These are phyloP conservation scores for Bruguiera sexangula DNA, from an alignment of 345 rosid genomes.

Conservation along the genomic window DNA sequence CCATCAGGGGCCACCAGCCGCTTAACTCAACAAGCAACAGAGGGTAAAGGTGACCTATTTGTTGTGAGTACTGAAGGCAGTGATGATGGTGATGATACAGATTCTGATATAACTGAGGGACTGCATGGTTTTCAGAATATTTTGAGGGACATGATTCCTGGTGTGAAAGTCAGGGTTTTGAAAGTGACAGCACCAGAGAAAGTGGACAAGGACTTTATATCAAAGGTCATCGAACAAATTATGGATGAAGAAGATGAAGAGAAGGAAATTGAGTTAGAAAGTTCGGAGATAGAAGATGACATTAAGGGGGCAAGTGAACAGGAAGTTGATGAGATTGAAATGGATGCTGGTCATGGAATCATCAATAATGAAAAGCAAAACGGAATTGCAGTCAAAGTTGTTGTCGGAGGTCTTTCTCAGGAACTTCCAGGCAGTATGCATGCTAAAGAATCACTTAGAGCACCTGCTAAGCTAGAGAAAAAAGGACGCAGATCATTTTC, in stretches of 20 bases:
- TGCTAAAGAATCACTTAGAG: conserved; percentile 52
- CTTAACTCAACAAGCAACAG: conserved; percentile 44
- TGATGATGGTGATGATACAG: conserved; percentile 55
- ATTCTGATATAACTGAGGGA: conserved; percentile 69
- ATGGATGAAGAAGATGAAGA: conserved; percentile 79
- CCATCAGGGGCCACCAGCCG: conserved; percentile 39
- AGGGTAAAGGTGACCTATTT: conserved; percentile 50
- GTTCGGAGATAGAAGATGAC: conserved; percentile 54
- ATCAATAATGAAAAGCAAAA: conserved; percentile 51
- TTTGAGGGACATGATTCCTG: conserved; percentile 83
- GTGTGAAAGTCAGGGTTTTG: conserved; percentile 76
- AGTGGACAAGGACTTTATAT: conserved; percentile 76
- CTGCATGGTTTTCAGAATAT: conserved; percentile 68
- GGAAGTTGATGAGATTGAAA: conserved; percentile 50
- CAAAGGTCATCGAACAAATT: conserved; percentile 81
- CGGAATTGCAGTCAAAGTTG: conserved; percentile 73
- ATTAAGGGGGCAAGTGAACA: conserved; percentile 48
- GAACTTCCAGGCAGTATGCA: conserved; percentile 51
- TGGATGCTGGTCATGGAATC: conserved; percentile 48
- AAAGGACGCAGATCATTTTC: conserved; percentile 56
- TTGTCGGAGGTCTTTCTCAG: conserved; percentile 65
- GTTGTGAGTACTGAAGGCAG: conserved; percentile 55
- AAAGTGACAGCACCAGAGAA: conserved; percentile 73
- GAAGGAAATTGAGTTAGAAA: conserved; percentile 55
- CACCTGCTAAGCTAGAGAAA: conserved; percentile 72